Base-by-base conservation (phyloP, 495 filamentous ascomycete species). In the Tetracladium marchalianum region DNA sequence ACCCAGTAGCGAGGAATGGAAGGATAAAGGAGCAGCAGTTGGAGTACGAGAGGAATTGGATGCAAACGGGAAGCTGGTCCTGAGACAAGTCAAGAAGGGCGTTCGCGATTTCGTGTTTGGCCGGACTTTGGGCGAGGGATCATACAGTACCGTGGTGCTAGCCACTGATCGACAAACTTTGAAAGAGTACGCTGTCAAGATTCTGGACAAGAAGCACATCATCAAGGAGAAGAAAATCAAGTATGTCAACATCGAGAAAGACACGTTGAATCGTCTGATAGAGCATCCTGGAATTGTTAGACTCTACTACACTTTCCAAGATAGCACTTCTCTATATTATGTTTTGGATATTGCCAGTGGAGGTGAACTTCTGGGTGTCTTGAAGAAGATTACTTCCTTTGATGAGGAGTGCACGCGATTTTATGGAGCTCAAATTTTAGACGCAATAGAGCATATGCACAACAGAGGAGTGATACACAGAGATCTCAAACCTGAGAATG, bases 161-260 rank as follows among this genome's bases (percentile, higher is more conserved):
- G 93, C 90, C 38, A 97, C 93, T 5, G 93, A 99, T 57, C 79
- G 93, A 40, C 89, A 95, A 63, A 97, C 88, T 0, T 67, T 93
- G 38, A 92, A 93, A 51, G 93, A 99, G 62, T 97, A 95, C 59
- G 93, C 93, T 22, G 90, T 99, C 66, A 99, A 99, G 61, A 90
- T 99, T 19, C 73, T 99, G 35, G 92, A 97, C 66, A 99, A 99
- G 68, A 81, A 88, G 52, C 93, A 99, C 65, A 99, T 99, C 56
- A 97, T 99, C 72, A 97, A 96, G 69, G 93, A 99, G 67, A 95
- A 90, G 64, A 99, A 99, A 72, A 93, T 99, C 53, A 99, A 99
- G 70, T 99, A 99, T 62, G 93, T 99, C 60, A 96, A 96, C 63
- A 97, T 99, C 53, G 93, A 99, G 67, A 96, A 95, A 68, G 89